Evolutionary conservation across 75 land plant species (phyloP).

Genomic region (Picea sitchensis): DNA sequence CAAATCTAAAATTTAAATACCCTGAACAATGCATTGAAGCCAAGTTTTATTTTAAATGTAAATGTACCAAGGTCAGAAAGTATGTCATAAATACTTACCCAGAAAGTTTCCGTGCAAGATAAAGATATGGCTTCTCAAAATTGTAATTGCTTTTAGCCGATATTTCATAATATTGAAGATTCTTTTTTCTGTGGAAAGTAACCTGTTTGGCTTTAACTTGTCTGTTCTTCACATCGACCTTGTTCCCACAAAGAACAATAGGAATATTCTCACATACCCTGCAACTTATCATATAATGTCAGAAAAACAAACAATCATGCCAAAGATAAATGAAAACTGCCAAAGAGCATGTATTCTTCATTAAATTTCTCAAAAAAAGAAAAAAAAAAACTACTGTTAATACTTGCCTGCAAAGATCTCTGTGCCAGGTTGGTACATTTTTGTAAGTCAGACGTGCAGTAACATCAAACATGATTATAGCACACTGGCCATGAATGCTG

Average conservation of each 20-base stretch:
- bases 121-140: slow-evolving; percentile 29
- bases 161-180: slow-evolving; percentile 41
- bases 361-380: no score
- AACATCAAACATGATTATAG: slow-evolving; percentile 58
- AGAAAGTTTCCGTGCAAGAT: slow-evolving; percentile 27
- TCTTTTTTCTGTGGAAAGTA: slow-evolving; percentile 42
- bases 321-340: no score
- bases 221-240: slow-evolving; percentile 40
- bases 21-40: no score
- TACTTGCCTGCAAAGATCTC: slow-evolving; percentile 44
- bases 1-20: no score
- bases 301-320: background rate
- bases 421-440: slow-evolving; percentile 57
- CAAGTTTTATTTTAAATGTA: no score
- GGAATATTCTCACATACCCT: slow-evolving; percentile 47
- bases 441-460: slow-evolving; percentile 51
- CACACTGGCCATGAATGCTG: slow-evolving; percentile 62
- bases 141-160: slow-evolving; percentile 38
- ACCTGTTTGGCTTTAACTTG: slow-evolving; percentile 45
- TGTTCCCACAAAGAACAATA: slow-evolving; percentile 41
- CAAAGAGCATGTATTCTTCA: no score
- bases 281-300: background rate
- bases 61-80: no score
- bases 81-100: slow-evolving; percentile 10
- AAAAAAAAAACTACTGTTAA: background rate